These are phyloP conservation scores for Aspergillus sp. DNA, from an alignment of 2,329 filamentous ascomycete species.

Conservation along the genomic window DNA sequence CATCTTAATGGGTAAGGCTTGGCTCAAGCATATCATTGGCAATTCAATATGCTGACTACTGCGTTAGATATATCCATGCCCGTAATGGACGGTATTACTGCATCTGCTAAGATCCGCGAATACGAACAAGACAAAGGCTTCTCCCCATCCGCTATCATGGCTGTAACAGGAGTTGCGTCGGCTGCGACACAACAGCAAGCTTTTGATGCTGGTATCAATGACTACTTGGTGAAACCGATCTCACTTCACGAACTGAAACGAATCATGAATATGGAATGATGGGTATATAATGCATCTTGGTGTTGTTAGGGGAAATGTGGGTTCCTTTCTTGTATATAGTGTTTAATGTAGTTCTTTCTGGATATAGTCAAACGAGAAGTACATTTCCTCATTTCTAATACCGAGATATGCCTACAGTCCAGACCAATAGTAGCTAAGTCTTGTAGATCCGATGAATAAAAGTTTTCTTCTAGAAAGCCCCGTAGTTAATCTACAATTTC, in stretches of 20 bases:
- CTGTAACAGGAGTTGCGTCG: slow-evolving; percentile 27
- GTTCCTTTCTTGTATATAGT: too few relatives aligned
- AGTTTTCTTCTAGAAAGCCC: not conserved
- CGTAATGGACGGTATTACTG: slow-evolving; percentile 38
- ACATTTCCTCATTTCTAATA: too few relatives aligned
- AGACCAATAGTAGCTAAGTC: not conserved
- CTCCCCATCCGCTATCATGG: slow-evolving; percentile 21
- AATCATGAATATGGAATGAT: slow-evolving; percentile 17
- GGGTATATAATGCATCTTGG: not conserved
- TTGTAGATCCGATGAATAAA: not conserved
- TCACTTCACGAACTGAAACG: slow-evolving; percentile 25
- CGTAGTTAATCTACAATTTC: not conserved
- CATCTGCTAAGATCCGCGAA: slow-evolving; percentile 35
- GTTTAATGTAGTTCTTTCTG: too few relatives aligned
- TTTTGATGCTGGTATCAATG: slow-evolving; percentile 22
- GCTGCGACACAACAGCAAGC: slow-evolving; percentile 26
- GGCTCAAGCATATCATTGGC: not conserved
- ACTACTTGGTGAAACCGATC: slow-evolving; percentile 27
- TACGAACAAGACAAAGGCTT: slow-evolving; percentile 23
- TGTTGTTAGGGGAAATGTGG: not conserved
- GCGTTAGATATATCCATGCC: slow-evolving; percentile 40
- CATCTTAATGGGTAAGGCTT: slow-evolving; percentile 25
- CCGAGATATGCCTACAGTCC: too few relatives aligned
- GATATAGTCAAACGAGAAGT: too few relatives aligned
- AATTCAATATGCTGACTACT: slow-evolving; percentile 2